phyloP scores from a whole-genome alignment of 768 basidiomycete genomes.

The Lactifluus echinatus region DNA sequence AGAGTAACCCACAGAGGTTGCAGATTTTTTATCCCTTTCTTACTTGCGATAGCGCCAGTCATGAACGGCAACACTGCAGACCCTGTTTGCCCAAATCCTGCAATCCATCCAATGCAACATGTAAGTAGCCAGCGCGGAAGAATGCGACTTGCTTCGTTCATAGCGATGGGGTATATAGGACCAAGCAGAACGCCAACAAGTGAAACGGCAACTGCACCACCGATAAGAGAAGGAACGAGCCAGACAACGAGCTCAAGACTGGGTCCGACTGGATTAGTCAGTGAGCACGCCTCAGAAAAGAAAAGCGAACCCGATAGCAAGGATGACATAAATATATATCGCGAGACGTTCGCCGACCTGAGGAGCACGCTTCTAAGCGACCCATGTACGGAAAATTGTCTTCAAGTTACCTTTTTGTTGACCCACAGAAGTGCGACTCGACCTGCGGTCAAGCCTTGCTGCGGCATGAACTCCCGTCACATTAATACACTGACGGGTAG shows the following conservation, averaged over 20 bases:
- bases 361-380: neutral
- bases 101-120: constrained; percentile 41
- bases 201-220: constrained; percentile 44
- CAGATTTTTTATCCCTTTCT: constrained; percentile 35
- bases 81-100: constrained; percentile 43
- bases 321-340: constrained; percentile 30
- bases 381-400: neutral
- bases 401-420: constrained; percentile 32
- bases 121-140: constrained; percentile 39
- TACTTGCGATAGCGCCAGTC: constrained; percentile 37
- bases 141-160: constrained; percentile 34
- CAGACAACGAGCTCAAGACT: constrained; percentile 51
- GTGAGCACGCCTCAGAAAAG: neutral
- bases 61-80: constrained; percentile 45
- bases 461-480: neutral
- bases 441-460: constrained; percentile 40
- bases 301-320: constrained; percentile 32
- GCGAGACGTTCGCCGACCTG: constrained; percentile 33
- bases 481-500: neutral
- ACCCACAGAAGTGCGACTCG: constrained; percentile 44
- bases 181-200: constrained; percentile 47
- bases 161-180: constrained; percentile 38
- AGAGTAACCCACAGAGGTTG: constrained; percentile 37
- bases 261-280: neutral
- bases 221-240: constrained; percentile 46